Evolutionary conservation across 371 early-diverging fungal genomes (phyloP).

Genomic region (Zancudomyces culisetae): DNA sequence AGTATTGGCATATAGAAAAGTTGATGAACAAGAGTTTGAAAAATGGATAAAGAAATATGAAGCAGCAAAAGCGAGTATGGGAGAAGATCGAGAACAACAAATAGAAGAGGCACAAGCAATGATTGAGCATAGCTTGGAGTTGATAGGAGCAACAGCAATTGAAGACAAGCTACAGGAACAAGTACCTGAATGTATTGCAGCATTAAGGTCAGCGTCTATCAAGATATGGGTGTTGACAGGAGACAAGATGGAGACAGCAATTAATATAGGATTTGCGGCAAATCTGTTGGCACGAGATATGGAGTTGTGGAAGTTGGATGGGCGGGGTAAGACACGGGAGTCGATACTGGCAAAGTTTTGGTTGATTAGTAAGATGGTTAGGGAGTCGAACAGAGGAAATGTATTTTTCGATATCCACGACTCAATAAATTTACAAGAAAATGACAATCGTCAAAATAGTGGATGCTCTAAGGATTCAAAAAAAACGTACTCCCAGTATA

Average conservation of each 20-base stretch:
- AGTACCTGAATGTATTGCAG: constrained; percentile 78
- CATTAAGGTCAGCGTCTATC: constrained; percentile 76
- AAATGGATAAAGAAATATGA: constrained; percentile 45
- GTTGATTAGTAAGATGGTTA: constrained; percentile 21
- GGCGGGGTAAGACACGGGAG: constrained; percentile 20
- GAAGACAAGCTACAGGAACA: constrained; percentile 96
- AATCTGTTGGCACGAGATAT: constrained; percentile 52
- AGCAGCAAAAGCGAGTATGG: constrained; percentile 45
- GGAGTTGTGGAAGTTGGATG: constrained; percentile 50
- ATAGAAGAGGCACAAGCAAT: constrained; percentile 48
- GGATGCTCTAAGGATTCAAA: not conserved
- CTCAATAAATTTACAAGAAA: not conserved
- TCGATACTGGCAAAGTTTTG: constrained; percentile 27
- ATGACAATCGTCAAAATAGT: not conserved
- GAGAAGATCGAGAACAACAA: constrained; percentile 43
- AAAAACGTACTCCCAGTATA: not conserved
- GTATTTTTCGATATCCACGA: not conserved
- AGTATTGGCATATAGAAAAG: constrained; percentile 50
- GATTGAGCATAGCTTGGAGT: constrained; percentile 56
- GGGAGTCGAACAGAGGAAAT: constrained; percentile 2
- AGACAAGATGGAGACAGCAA: constrained; percentile 99
- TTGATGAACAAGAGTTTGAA: constrained; percentile 46
- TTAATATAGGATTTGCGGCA: constrained; percentile 86
- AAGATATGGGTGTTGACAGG: constrained; percentile 99
- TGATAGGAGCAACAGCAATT: constrained; percentile 91